Percentiles rank a stretch among this genome's conserved stretches.
phyloP scores from a whole-genome alignment of 2,329 filamentous ascomycete genomes.

The Monosporascus sp. region DNA sequence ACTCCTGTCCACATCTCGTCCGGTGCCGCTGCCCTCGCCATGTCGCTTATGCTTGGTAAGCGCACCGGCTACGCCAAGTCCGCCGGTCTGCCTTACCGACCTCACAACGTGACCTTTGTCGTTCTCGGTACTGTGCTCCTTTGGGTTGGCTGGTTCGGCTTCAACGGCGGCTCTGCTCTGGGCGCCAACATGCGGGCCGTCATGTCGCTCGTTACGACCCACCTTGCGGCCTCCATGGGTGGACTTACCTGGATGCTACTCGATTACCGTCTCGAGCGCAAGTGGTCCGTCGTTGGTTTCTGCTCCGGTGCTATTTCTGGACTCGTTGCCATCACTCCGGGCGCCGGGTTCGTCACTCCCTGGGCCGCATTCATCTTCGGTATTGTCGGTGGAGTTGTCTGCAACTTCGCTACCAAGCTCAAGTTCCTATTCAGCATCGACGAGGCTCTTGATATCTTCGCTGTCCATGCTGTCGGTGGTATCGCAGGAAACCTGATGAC shows the following conservation, averaged over 20 bases:
- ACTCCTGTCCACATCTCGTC: slow-evolving; percentile 72
- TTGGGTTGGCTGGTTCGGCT: slow-evolving; percentile 96
- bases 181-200: slow-evolving; percentile 79
- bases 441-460: slow-evolving; percentile 86
- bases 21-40: slow-evolving; percentile 65
- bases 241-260: slow-evolving; percentile 80
- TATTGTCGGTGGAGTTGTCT: slow-evolving; percentile 56
- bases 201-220: slow-evolving; percentile 86
- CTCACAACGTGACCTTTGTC: slow-evolving; percentile 70
- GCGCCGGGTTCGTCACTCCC: slow-evolving; percentile 72
- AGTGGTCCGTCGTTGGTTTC: slow-evolving; percentile 92
- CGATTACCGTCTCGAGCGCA: slow-evolving; percentile 85
- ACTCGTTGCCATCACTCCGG: slow-evolving; percentile 81
- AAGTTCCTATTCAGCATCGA: slow-evolving; percentile 70
- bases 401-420: slow-evolving; percentile 85
- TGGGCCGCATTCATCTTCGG: slow-evolving; percentile 56
- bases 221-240: slow-evolving; percentile 75
- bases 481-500: slow-evolving; percentile 76
- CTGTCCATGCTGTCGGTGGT: slow-evolving; percentile 80
- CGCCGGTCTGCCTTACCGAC: slow-evolving; percentile 59
- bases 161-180: slow-evolving; percentile 83
- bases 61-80: slow-evolving; percentile 56
- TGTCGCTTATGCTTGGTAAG: slow-evolving; percentile 68
- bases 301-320: slow-evolving; percentile 85
- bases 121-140: slow-evolving; percentile 69